phyloP scores from a whole-genome alignment of 2,329 filamentous ascomycete species.

The Ilyonectria mors-panacis region DNA sequence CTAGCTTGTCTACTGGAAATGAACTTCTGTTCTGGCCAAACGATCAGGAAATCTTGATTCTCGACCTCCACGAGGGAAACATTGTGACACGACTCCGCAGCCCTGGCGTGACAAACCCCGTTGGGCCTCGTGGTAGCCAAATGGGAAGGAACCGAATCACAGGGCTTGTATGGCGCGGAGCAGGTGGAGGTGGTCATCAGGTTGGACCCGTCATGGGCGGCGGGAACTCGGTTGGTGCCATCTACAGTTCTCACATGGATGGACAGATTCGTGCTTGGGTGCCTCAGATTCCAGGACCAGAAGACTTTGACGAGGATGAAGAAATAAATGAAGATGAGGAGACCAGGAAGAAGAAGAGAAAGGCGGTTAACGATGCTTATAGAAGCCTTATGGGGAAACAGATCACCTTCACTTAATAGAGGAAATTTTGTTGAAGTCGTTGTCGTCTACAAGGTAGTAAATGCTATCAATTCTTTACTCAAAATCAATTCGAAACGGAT shows the following conservation, averaged over 20 bases:
- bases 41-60: slow-evolving; percentile 82
- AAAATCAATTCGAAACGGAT: background rate
- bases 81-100: slow-evolving; percentile 80
- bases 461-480: background rate
- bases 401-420: slow-evolving; percentile 71
- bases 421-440: background rate
- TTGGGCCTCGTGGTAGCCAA: slow-evolving; percentile 60
- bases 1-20: slow-evolving; percentile 67
- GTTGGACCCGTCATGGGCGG: slow-evolving; percentile 74
- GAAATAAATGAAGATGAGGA: slow-evolving; percentile 60
- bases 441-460: background rate
- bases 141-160: slow-evolving; percentile 79
- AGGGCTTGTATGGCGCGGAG: slow-evolving; percentile 79
- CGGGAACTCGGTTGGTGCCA: slow-evolving; percentile 64
- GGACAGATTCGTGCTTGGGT: slow-evolving; percentile 87
- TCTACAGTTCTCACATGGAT: slow-evolving; percentile 89
- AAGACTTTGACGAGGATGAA: slow-evolving; percentile 65
- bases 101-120: slow-evolving; percentile 68
- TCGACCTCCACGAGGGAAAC: slow-evolving; percentile 84
- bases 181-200: slow-evolving; percentile 71
- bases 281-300: slow-evolving; percentile 68
- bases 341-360: slow-evolving; percentile 75
- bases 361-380: slow-evolving; percentile 85
- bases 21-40: slow-evolving; percentile 88
- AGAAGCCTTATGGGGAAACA: slow-evolving; percentile 80